These are phyloP conservation scores for Penicillium rolfsii DNA, from an alignment of 2,329 filamentous ascomycete species.

Conservation along the genomic window DNA sequence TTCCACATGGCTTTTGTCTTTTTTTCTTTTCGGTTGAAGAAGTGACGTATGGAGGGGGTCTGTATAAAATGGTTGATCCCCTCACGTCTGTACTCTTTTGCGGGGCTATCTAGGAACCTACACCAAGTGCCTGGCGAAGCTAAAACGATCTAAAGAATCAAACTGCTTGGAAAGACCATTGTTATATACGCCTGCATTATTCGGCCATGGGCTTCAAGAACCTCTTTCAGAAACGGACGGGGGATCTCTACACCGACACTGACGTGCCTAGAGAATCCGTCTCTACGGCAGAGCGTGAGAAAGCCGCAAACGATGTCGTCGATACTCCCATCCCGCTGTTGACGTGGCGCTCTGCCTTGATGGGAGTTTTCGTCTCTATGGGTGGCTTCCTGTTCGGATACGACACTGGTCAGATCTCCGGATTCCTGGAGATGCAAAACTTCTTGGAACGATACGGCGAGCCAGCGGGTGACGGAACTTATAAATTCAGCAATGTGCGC, in stretches of 20 bases:
- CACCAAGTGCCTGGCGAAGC: neutral
- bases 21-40: neutral
- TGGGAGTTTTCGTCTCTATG: slow-evolving; percentile 49
- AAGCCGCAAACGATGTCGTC: slow-evolving; percentile 22
- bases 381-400: slow-evolving; percentile 51
- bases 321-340: slow-evolving; percentile 36
- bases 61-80: slow-evolving; percentile 19
- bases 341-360: slow-evolving; percentile 39
- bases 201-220: slow-evolving; percentile 24
- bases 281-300: slow-evolving; percentile 27
- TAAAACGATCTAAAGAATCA: neutral
- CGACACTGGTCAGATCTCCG: slow-evolving; percentile 50
- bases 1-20: slow-evolving; percentile 2
- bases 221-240: slow-evolving; percentile 19
- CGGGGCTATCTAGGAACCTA: neutral
- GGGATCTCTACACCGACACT: slow-evolving; percentile 15
- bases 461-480: slow-evolving; percentile 32
- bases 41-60: neutral
- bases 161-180: neutral
- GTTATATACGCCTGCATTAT: neutral
- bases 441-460: slow-evolving; percentile 46
- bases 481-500: slow-evolving; percentile 46
- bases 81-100: neutral
- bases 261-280: slow-evolving; percentile 22
- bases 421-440: slow-evolving; percentile 48